phyloP scores from a whole-genome alignment of 768 basidiomycete genomes.

The Suillus subluteus region DNA sequence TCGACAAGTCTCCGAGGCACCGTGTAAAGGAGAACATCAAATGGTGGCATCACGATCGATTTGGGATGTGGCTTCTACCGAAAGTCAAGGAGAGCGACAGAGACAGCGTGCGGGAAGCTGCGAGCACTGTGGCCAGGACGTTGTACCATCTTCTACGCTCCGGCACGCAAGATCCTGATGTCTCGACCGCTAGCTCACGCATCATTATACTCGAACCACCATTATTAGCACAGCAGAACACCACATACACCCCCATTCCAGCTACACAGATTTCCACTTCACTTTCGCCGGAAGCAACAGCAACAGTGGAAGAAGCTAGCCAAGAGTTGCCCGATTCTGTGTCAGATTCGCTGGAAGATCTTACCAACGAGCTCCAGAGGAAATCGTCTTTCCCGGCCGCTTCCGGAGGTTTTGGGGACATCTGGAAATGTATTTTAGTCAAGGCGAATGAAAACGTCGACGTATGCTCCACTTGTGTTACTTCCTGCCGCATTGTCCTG shows the following conservation, averaged over 20 bases:
- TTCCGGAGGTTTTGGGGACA: neutral
- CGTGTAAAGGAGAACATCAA: slow-evolving; percentile 75
- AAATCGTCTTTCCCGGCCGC: neutral
- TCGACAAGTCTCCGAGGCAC: slow-evolving; percentile 60
- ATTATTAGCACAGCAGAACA: slow-evolving; percentile 23
- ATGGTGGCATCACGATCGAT: slow-evolving; percentile 83
- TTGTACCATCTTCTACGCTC: too few species aligned
- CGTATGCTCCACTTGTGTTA: neutral
- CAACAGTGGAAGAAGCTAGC: too few species aligned
- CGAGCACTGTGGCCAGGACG: slow-evolving; percentile 64
- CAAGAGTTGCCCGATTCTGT: too few species aligned
- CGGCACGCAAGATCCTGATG: too few species aligned
- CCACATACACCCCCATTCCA: slow-evolving; percentile 25
- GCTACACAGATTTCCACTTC: too few species aligned
- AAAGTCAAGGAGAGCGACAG: slow-evolving; percentile 66
- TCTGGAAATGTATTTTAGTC: neutral
- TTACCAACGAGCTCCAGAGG: neutral
- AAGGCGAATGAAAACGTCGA: neutral
- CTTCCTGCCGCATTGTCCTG: neutral
- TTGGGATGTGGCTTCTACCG: slow-evolving; percentile 67
- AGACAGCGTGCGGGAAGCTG: slow-evolving; percentile 72
- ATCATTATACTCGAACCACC: slow-evolving; percentile 29
- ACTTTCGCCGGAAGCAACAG: too few species aligned
- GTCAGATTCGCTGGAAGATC: neutral
- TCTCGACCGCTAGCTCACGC: slow-evolving; percentile 27